Percentiles rank a stretch among this genome's conserved stretches.
phyloP scores from a whole-genome alignment of 1,284 basidiomycete species.

The Gomphus bonarii region DNA sequence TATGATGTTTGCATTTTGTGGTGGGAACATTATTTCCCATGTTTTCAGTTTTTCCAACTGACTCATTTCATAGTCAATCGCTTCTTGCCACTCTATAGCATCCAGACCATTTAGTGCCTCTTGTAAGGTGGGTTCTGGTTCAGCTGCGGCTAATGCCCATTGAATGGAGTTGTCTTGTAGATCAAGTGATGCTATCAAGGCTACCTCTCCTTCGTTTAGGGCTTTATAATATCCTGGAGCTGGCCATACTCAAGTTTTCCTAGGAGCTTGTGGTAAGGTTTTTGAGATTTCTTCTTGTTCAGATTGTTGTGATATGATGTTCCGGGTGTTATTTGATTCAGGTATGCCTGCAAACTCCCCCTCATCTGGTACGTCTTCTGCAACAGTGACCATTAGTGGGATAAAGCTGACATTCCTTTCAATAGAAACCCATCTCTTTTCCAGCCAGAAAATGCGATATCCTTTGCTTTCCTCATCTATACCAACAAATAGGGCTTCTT shows the following conservation, averaged over 20 bases:
- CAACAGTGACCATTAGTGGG: not conserved
- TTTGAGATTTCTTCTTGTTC: no score
- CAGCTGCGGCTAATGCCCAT: not conserved
- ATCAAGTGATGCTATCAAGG: not conserved
- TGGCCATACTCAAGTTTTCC: not conserved
- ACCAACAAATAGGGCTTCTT: constrained; percentile 6
- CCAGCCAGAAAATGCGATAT: constrained; percentile 26
- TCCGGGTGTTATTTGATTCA: no score
- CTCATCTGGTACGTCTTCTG: not conserved
- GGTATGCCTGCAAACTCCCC: not conserved
- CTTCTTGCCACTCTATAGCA: constrained; percentile 5
- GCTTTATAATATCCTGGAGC: not conserved
- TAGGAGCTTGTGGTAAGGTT: no score
- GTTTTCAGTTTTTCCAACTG: not conserved
- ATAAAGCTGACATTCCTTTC: not conserved
- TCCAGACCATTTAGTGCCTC: constrained; percentile 8
- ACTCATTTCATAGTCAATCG: not conserved
- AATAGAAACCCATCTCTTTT: not conserved
- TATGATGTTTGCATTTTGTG: not conserved
- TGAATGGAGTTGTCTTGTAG: not conserved
- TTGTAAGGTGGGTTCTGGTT: not conserved
- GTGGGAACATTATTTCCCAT: not conserved
- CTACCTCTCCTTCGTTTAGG: not conserved
- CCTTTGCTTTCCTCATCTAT: constrained; percentile 24
- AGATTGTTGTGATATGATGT: no score